Evolutionary conservation across 2,329 filamentous ascomycete species (phyloP), one percentile per base, ranked within the genome.

Genomic region (Colletotrichum sp.): DNA sequence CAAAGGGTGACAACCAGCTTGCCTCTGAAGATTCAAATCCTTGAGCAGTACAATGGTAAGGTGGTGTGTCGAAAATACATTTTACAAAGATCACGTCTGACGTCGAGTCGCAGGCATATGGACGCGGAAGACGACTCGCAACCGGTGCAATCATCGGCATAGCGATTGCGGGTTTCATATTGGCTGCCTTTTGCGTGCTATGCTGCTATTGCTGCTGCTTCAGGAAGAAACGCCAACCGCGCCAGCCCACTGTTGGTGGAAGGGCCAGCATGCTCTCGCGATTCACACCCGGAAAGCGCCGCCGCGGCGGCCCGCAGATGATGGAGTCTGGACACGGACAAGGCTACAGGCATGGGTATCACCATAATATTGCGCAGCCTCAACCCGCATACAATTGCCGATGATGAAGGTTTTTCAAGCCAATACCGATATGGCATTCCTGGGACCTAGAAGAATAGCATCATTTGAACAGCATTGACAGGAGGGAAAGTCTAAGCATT

Each of bases 171-270:
- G 69, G 73, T 8, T 75, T 75, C 21, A 7, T 74, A 21, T 74
- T 75, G 13, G 34, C 71, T 29, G 66, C 67, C 21, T 69, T 75
- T 43, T 67, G 57, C 43, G 47, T 36, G 7, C 54, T 73, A 8
- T 76, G 75, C 43, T 73, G 66, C 59, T 75, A 75, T 34, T 76
- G 69, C 43, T 76, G 75, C 18, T 76, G 73, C 34, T 76, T 76
- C 63, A 67, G 75, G 38, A 76, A 73, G 47, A 73, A 67, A 24
- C 72, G 69, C 9, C 70, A 72, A 36, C 34, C 61, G 43, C 62
- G 62, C 16, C 59, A 69, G 8, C 38, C 61, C 18, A 62, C 63
- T 11, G 24, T 69, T 21, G 57, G 68, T 16, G 68, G 68, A 13
- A 29, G 34, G 24, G 57, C 68, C 6, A 63, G 62, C 38, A 67